Percentiles rank a stretch among this genome's conserved stretches.
These are phyloP conservation scores for Tylopilus vinaceipallidus DNA, from an alignment of 768 basidiomycete species.

Conservation along the genomic window DNA sequence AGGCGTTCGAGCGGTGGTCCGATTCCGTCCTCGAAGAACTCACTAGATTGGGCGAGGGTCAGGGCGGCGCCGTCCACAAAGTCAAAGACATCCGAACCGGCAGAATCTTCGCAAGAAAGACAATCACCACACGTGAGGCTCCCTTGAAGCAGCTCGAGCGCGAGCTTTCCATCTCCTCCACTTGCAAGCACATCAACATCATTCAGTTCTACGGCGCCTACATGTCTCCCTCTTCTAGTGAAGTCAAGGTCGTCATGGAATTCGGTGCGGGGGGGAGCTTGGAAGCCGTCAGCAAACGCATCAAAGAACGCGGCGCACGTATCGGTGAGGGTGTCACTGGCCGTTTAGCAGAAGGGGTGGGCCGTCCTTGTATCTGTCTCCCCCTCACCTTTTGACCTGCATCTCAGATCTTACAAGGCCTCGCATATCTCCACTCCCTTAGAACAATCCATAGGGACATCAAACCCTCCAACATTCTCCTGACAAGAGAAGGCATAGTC, in stretches of 20 bases:
- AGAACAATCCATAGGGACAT: slow-evolving; percentile 96
- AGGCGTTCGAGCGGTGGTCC: slow-evolving; percentile 45
- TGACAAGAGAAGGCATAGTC: slow-evolving; percentile 85
- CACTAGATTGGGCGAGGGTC: slow-evolving; percentile 85
- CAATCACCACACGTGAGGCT: slow-evolving; percentile 86
- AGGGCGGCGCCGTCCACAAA: slow-evolving; percentile 94
- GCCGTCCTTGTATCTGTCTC: slow-evolving; percentile 27
- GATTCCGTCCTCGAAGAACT: slow-evolving; percentile 78
- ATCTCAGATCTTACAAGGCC: slow-evolving; percentile 79
- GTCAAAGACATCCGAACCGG: slow-evolving; percentile 81
- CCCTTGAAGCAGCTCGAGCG: slow-evolving; percentile 90
- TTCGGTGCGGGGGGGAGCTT: slow-evolving; percentile 84
- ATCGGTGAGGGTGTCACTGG: slow-evolving; percentile 89
- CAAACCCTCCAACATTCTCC: slow-evolving; percentile 89
- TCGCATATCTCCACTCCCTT: slow-evolving; percentile 87
- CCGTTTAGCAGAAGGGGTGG: slow-evolving; percentile 88
- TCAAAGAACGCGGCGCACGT: slow-evolving; percentile 73
- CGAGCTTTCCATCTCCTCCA: slow-evolving; percentile 87
- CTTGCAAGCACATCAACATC: slow-evolving; percentile 83
- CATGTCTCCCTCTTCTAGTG: slow-evolving; percentile 80
- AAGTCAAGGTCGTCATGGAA: slow-evolving; percentile 97
- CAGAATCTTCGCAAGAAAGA: slow-evolving; percentile 89
- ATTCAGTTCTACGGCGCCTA: slow-evolving; percentile 91
- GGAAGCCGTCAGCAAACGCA: slow-evolving; percentile 83
- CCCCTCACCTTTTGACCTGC: slow-evolving; percentile 7